Conservation (phyloP, 306 rosid species). For the Quercus bicolor region DNA sequence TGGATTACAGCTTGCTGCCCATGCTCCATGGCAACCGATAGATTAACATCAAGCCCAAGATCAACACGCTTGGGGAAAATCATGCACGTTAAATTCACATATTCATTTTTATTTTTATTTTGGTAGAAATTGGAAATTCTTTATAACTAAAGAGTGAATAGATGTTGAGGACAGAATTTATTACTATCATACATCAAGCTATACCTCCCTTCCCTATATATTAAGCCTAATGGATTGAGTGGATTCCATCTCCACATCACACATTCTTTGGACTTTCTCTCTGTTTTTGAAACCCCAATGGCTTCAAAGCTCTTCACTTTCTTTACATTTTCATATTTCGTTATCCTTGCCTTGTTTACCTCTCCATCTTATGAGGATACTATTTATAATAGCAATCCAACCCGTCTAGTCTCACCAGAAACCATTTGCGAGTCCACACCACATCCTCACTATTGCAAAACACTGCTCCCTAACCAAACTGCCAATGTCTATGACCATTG, state of each 20-base stretch:
- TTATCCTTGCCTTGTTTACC: constrained; percentile 8
- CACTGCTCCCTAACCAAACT: constrained; percentile 29
- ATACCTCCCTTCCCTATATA: neutral
- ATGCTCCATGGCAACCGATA: neutral
- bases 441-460: constrained; percentile 48
- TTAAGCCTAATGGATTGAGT: neutral
- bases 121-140: too few species aligned
- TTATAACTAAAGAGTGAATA: too few species aligned
- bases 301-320: constrained; percentile 18
- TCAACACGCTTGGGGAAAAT: constrained; percentile 20
- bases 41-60: neutral
- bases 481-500: constrained; percentile 37
- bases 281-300: constrained; percentile 9
- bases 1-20: neutral
- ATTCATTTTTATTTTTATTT: neutral
- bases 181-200: neutral
- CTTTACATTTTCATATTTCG: constrained; percentile 7
- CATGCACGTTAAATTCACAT: constrained; percentile 18
- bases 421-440: constrained; percentile 44
- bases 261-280: neutral
- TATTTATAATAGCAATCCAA: neutral
- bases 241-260: neutral
- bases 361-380: constrained; percentile 15
- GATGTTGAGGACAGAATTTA: too few species aligned
- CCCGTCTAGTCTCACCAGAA: constrained; percentile 18